Evolutionary conservation across 768 basidiomycete species (phyloP).

Genomic region (Suillus ampliporus): DNA sequence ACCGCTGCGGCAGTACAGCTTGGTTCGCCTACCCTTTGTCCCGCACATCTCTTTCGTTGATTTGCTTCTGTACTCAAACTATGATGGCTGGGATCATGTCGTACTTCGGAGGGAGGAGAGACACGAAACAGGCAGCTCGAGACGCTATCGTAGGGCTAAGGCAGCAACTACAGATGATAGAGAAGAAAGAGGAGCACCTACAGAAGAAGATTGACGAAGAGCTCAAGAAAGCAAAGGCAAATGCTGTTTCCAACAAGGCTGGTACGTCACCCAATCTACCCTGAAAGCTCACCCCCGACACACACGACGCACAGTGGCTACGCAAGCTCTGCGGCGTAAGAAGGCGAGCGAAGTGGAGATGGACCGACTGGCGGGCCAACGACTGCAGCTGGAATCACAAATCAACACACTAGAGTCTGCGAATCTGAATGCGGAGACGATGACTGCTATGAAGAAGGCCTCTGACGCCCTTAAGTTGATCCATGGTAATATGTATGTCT

Average conservation of each 20-base stretch:
- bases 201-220: constrained; percentile 98
- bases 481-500: constrained; percentile 85
- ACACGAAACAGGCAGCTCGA: constrained; percentile 83
- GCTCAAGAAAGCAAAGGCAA: constrained; percentile 86
- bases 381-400: constrained; percentile 94
- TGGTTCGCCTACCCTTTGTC: constrained; percentile 11
- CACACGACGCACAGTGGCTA: constrained; percentile 65
- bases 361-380: constrained; percentile 82
- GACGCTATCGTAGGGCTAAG: constrained; percentile 93
- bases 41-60: constrained; percentile 1
- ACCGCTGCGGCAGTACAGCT: constrained; percentile 19
- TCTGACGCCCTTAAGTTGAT: constrained; percentile 88
- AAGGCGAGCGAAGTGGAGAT: constrained; percentile 88
- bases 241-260: constrained; percentile 92
- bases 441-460: constrained; percentile 97
- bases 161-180: constrained; percentile 94
- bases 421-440: constrained; percentile 96
- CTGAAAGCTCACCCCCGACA: background rate
- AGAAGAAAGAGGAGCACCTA: constrained; percentile 98
- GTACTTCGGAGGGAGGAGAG: constrained; percentile 85
- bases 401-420: constrained; percentile 97
- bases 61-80: constrained; percentile 12
- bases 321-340: constrained; percentile 90
- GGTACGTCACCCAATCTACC: constrained; percentile 58
- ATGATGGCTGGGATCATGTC: constrained; percentile 86